These are phyloP conservation scores for Amanita subjunquillea DNA, from an alignment of 768 basidiomycete species.

Conservation along the genomic window DNA sequence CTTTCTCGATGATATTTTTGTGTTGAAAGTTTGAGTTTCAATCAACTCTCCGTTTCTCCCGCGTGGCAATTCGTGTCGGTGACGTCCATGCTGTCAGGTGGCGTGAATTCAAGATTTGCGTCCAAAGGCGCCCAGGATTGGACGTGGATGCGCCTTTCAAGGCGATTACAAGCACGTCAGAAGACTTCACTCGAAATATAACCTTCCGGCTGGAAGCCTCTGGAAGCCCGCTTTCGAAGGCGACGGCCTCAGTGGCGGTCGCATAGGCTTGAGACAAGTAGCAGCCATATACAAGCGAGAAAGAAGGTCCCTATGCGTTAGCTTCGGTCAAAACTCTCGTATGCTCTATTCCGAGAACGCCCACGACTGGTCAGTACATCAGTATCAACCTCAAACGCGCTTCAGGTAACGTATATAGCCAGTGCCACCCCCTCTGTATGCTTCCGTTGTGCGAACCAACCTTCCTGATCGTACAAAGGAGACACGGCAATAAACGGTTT, in stretches of 20 bases:
- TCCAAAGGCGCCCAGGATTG: too few species aligned
- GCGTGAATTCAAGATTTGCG: too few species aligned
- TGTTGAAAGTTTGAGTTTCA: constrained; percentile 14
- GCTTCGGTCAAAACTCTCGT: background rate
- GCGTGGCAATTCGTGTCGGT: too few species aligned
- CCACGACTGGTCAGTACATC: background rate
- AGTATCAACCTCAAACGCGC: background rate
- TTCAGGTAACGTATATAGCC: background rate
- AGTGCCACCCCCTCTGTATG: background rate
- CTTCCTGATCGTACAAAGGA: background rate
- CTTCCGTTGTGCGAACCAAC: background rate
- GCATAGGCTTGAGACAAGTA: background rate
- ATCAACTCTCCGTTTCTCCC: too few species aligned
- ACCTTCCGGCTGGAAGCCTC: too few species aligned
- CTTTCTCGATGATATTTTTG: constrained; percentile 33
- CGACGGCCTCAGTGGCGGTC: background rate
- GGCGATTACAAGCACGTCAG: too few species aligned
- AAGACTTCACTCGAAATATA: too few species aligned
- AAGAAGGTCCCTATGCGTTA: background rate
- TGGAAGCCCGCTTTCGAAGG: too few species aligned
- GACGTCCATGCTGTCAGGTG: too few species aligned
- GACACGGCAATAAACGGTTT: background rate
- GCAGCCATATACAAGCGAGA: background rate
- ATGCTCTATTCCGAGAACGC: too few species aligned
- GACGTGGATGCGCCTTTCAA: too few species aligned